phyloP scores from a whole-genome alignment of 106 monocot species.

The Platanthera zijinensis region DNA sequence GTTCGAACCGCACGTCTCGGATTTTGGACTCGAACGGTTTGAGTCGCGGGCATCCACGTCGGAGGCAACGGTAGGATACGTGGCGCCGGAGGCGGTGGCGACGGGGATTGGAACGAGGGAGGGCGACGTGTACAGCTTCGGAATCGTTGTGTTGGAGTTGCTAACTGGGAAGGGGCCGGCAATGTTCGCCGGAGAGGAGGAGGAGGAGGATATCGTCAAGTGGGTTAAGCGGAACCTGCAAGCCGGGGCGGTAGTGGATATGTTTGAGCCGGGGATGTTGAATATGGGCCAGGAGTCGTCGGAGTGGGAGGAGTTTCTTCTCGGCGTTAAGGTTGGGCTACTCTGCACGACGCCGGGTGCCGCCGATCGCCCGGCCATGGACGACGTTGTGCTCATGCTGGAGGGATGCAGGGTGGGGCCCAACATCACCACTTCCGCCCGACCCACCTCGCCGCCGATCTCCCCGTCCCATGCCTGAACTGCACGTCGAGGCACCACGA shows the following conservation, averaged over 20 bases:
- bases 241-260: slow-evolving; percentile 57
- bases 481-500: neutral
- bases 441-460: slow-evolving; percentile 58
- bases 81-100: slow-evolving; percentile 55
- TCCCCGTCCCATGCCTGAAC: slow-evolving; percentile 25
- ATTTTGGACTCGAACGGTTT: slow-evolving; percentile 75
- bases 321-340: slow-evolving; percentile 84
- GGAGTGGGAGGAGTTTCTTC: slow-evolving; percentile 95
- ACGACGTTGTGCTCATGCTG: slow-evolving; percentile 94
- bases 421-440: slow-evolving; percentile 63
- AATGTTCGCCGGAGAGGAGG: slow-evolving; percentile 56
- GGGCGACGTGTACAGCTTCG: slow-evolving; percentile 96
- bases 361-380: slow-evolving; percentile 58
- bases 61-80: slow-evolving; percentile 63
- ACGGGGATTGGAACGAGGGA: slow-evolving; percentile 54
- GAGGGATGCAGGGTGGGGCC: slow-evolving; percentile 86
- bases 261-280: slow-evolving; percentile 81
- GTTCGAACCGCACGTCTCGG: slow-evolving; percentile 83
- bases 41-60: slow-evolving; percentile 38
- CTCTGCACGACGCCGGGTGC: slow-evolving; percentile 86
- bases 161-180: slow-evolving; percentile 70
- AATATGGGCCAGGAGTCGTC: slow-evolving; percentile 88
- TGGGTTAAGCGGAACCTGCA: slow-evolving; percentile 94
- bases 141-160: slow-evolving; percentile 89
- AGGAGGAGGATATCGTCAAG: slow-evolving; percentile 68